A percentile compares a stretch with the other conserved stretches of the same genome.
Evolutionary conservation across 768 basidiomycete genomes (phyloP).

Genomic region (Crassisporium funariophilum): DNA sequence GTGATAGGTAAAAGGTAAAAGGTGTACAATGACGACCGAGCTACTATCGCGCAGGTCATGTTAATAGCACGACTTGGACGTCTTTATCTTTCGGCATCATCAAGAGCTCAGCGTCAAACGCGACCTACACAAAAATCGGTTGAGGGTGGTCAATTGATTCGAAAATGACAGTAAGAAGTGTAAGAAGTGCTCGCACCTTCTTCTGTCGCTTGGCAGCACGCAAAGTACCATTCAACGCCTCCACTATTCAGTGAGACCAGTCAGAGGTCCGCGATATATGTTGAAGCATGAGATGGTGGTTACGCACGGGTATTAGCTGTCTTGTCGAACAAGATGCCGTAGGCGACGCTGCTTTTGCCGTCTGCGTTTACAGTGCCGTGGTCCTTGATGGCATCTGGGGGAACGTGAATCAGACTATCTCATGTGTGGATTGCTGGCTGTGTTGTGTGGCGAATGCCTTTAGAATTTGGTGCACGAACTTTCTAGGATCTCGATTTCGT

Average conservation of each 20-base stretch:
- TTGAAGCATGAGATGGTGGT: not conserved
- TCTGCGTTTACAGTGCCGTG: conserved; percentile 40
- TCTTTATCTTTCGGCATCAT: conserved; percentile 56
- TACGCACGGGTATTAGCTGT: conserved; percentile 47
- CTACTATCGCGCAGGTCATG: too few relatives aligned
- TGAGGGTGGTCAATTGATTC: not conserved
- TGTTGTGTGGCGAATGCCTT: not conserved
- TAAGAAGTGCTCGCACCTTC: conserved; percentile 32
- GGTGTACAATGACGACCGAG: too few relatives aligned
- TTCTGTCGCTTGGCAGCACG: conserved; percentile 49
- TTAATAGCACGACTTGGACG: conserved; percentile 43
- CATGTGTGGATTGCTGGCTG: not conserved
- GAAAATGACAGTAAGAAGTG: not conserved
- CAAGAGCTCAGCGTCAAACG: conserved; percentile 47
- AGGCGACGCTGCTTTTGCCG: conserved; percentile 39
- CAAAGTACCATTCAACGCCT: conserved; percentile 51
- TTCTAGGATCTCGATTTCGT: conserved; percentile 39
- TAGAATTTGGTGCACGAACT: conserved; percentile 20
- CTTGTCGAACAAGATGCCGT: conserved; percentile 49
- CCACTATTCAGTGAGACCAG: conserved; percentile 32
- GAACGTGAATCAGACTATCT: conserved; percentile 1
- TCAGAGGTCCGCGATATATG: not conserved
- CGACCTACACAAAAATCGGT: conserved; percentile 30
- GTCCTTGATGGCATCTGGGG: conserved; percentile 45
- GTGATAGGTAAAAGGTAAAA: too few relatives aligned